phyloP scores from a whole-genome alignment of 371 early-diverging fungal genomes.

The Mucor sp. region DNA sequence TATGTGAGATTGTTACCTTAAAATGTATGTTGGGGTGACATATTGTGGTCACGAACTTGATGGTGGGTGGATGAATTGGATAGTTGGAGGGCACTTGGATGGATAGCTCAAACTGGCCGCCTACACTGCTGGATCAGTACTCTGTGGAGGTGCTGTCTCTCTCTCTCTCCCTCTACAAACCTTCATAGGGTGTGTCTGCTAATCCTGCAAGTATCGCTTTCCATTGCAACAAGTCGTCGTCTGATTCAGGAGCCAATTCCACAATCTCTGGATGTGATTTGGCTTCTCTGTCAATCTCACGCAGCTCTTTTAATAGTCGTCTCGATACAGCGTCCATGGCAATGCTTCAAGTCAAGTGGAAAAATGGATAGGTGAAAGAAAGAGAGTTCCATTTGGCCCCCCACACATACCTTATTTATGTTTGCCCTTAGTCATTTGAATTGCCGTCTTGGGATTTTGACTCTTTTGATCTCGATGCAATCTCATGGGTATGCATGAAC shows the following conservation, averaged over 20 bases:
- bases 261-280: slow-evolving; percentile 58
- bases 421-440: background rate
- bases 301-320: slow-evolving; percentile 66
- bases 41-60: slow-evolving; percentile 75
- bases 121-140: slow-evolving; percentile 21
- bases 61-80: slow-evolving; percentile 75
- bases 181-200: slow-evolving; percentile 84
- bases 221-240: slow-evolving; percentile 89
- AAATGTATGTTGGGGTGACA: slow-evolving; percentile 85
- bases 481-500: background rate
- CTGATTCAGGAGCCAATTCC: slow-evolving; percentile 62
- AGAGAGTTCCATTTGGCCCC: background rate
- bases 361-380: background rate
- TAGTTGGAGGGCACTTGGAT: slow-evolving; percentile 66
- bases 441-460: background rate
- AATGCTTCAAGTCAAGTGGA: background rate
- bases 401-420: background rate
- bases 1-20: slow-evolving; percentile 51
- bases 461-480: background rate
- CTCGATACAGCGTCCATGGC: slow-evolving; percentile 58
- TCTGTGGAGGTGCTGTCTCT: no score
- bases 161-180: no score
- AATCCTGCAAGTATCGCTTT: slow-evolving; percentile 83
- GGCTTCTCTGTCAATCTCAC: slow-evolving; percentile 58
- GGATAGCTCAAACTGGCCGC: slow-evolving; percentile 60